Conservation (phyloP, 805 yeast species). For the Clavispora santaluciae region DNA sequence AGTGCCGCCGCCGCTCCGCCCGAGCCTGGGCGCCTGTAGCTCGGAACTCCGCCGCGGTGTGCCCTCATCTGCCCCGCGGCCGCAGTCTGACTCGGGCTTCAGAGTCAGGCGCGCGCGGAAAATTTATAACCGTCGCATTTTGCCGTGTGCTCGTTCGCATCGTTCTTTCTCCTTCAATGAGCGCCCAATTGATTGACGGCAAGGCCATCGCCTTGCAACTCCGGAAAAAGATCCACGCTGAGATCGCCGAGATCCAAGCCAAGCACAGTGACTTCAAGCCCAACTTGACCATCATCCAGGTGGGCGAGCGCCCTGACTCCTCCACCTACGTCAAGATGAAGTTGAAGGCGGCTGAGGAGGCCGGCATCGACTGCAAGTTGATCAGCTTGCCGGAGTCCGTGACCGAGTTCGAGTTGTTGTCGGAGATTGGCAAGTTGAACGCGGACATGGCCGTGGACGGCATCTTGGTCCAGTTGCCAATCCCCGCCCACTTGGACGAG, state of each 20-base stretch:
- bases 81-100: conserved; percentile 7
- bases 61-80: too few species aligned
- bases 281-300: conserved; percentile 64
- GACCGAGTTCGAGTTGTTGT: conserved; percentile 52
- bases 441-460: conserved; percentile 61
- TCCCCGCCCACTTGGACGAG: conserved; percentile 69
- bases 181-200: conserved; percentile 39
- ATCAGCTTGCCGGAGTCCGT: conserved; percentile 54
- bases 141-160: background rate
- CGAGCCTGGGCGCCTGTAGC: background rate
- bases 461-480: conserved; percentile 69
- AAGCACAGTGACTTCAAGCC: conserved; percentile 57
- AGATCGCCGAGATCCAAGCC: conserved; percentile 38
- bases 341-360: conserved; percentile 68
- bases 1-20: too few species aligned
- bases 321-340: conserved; percentile 80
- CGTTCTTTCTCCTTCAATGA: conserved; percentile 16
- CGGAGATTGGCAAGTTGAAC: conserved; percentile 53
- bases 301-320: conserved; percentile 74
- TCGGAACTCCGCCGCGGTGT: too few species aligned
- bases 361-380: conserved; percentile 58
- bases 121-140: conserved; percentile 1
- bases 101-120: conserved; percentile 4
- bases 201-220: conserved; percentile 39
- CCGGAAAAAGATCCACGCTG: conserved; percentile 34